Base-by-base conservation (phyloP, 1,139 yeast genomes). In the Magnusiomyces paraingens region DNA sequence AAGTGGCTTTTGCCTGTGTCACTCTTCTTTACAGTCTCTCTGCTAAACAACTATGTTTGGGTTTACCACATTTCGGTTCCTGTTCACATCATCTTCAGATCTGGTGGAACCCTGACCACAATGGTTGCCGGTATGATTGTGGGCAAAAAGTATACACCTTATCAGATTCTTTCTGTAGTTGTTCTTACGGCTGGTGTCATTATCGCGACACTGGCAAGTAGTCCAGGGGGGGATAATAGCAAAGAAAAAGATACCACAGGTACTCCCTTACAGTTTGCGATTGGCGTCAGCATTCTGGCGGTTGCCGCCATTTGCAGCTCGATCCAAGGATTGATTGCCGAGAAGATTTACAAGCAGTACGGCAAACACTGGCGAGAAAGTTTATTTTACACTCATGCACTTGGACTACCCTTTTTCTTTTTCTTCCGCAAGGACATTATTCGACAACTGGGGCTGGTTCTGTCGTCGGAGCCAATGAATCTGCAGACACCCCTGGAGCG, bases 311-410 rank as follows among this genome's bases (percentile, higher is more conserved):
- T 81, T 2, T 60, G 81, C 20, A 73, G 79, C 15, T 77, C 86
- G 0, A 62, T 81, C 18, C 73, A 80, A 71, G 84, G 86, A 1
- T 71, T 83, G 15, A 75, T 77, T 59, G 75, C 77, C 44, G 89
- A 84, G 62, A 65, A 66, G 50, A 74, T 82, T 1, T 80, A 73
- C 62, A 67, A 66, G 20, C 61, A 60, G 40, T 79, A 81, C 63
- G 86, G 86, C 2, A 55, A 56, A 54, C 78, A 77, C 52, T 84
- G 91, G 91, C 71, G 77, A 55, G 90, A 84, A 61, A 75, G 79
- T 36, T 67, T 85, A 42, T 84, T 85, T 61, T 84, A 81, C 65
- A 69, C 71, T 36, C 89, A 85, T 65, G 66, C 80, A 14, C 69
- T 83, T 47, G 79, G 83, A 0, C 61, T 86, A 10, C 84, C 87